Evolutionary conservation across 1,139 yeast genomes (phyloP).

Genomic region (Geotrichum klebahnii): DNA sequence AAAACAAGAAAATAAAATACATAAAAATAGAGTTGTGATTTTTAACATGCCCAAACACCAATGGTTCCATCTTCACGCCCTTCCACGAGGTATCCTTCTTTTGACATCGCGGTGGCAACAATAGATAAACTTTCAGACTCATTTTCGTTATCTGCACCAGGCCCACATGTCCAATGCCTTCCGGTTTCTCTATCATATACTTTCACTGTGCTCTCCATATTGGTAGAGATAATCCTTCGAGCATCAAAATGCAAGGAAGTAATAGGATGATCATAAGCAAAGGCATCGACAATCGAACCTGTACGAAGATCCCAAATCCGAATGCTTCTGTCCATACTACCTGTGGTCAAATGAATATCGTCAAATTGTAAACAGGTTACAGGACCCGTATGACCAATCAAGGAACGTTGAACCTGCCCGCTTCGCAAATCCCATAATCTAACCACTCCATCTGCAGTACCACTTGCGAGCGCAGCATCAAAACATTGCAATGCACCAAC

Average conservation of each 20-base stretch:
- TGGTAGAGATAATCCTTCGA: conserved; percentile 50
- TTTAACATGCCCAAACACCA: conserved; percentile 54
- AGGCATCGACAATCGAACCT: conserved; percentile 58
- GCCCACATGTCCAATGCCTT: conserved; percentile 52
- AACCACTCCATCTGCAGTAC: conserved; percentile 70
- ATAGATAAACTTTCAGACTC: conserved; percentile 28
- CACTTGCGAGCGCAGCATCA: conserved; percentile 71
- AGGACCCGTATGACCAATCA: conserved; percentile 68
- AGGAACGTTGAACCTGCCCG: conserved; percentile 61
- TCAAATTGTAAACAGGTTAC: conserved; percentile 68
- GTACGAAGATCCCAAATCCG: conserved; percentile 71
- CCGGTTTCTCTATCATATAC: conserved; percentile 54
- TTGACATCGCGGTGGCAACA: conserved; percentile 47
- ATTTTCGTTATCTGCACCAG: conserved; percentile 36
- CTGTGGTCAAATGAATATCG: conserved; percentile 57
- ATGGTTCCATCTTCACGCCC: conserved; percentile 57
- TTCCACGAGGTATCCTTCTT: conserved; percentile 60
- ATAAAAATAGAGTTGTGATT: neutral
- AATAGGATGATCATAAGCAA: conserved; percentile 53
- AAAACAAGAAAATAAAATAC: conserved; percentile 6
- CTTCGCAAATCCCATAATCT: conserved; percentile 71
- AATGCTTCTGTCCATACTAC: conserved; percentile 60
- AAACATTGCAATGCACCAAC: conserved; percentile 60
- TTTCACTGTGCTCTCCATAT: conserved; percentile 48
- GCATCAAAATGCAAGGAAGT: conserved; percentile 54